Evolutionary conservation across 164 flowering plant genomes (phyloP), one percentile per base, ranked within the genome.

Genomic region (Aristolochia californica): DNA sequence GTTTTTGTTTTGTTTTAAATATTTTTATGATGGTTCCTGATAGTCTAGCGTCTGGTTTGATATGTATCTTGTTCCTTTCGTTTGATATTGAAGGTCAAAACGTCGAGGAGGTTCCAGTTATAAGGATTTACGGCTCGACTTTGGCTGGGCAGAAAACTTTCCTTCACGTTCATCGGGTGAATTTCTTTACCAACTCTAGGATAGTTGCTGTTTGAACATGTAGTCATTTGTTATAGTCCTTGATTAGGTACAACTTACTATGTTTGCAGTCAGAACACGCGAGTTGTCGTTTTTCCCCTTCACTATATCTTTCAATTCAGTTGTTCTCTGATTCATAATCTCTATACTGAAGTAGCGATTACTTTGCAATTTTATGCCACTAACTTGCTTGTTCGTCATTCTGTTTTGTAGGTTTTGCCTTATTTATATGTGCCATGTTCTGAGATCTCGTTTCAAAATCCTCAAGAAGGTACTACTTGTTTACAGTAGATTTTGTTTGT

Each of bases 81-180:
- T 12, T 18, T 48, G 13, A 40, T 20, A 17, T 60, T 74, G 65
- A 56, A 88, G 97, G 94, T 64, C 90, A 79, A 63, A 77, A 70
- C 28, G 89, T 86, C 70, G 77, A 77, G 24, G 91, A 88, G 66
- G 87, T 86, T 59, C 94, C 91, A 0, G 87, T 88, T 11, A 80
- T 88, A 53, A 77, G 97, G 70, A 63, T 86, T 22, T 88, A 75
- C 61, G 96, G 96, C 0, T 74, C 96, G 0, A 86, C 94, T 5
- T 84, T 88, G 13, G 80, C 83, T 56, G 94, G 88, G 49, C 95
- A 88, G 70, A 86, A 86, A 69, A 74, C 97, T 64, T 88, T 94
- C 68, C 68, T 88, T 77, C 97, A 88, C 47, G 53, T 88, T 61
- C 97, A 88, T 62, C 51, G 71, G 66, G 97, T 88, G 76, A 61